Conservation (phyloP, 2,329 filamentous ascomycete species). For the Plectosphaerella cucumerina region DNA sequence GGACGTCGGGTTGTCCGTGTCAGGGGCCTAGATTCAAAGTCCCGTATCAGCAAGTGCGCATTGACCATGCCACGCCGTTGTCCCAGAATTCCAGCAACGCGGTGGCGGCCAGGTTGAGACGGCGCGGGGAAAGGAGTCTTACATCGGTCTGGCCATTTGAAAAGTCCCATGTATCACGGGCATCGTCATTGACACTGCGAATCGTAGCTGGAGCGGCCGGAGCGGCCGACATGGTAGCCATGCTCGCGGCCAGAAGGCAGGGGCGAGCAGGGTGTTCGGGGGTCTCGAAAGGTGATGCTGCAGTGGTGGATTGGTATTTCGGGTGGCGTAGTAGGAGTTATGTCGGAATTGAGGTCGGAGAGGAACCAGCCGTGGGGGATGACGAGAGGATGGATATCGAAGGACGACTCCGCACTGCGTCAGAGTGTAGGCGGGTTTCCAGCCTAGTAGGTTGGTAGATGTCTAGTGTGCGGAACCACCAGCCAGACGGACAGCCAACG, state of each 20-base stretch:
- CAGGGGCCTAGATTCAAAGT: not conserved
- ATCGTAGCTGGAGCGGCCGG: conserved; percentile 43
- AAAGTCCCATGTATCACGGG: conserved; percentile 40
- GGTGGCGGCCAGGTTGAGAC: not conserved
- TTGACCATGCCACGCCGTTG: not conserved
- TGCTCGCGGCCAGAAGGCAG: conserved; percentile 17
- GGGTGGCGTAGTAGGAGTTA: not conserved
- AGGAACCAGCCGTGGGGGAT: not conserved
- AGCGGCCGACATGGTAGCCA: conserved; percentile 50
- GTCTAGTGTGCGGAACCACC: too few relatives aligned
- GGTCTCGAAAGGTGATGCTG: not conserved
- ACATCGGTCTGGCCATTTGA: conserved; percentile 30
- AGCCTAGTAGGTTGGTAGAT: too few relatives aligned
- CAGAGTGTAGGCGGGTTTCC: too few relatives aligned
- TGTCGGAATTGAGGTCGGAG: not conserved
- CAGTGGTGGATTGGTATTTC: not conserved
- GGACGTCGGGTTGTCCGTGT: not conserved
- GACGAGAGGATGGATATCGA: not conserved
- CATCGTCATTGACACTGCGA: conserved; percentile 44
- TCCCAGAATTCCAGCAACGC: not conserved
- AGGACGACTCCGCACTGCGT: not conserved
- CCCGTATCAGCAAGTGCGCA: not conserved
- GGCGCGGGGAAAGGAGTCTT: not conserved
- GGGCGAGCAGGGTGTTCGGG: not conserved
- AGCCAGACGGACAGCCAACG: too few relatives aligned